A percentile compares a stretch with the other conserved stretches of the same genome.
Conservation (phyloP, 345 rosid species). For the Ceriops zippeliana region DNA sequence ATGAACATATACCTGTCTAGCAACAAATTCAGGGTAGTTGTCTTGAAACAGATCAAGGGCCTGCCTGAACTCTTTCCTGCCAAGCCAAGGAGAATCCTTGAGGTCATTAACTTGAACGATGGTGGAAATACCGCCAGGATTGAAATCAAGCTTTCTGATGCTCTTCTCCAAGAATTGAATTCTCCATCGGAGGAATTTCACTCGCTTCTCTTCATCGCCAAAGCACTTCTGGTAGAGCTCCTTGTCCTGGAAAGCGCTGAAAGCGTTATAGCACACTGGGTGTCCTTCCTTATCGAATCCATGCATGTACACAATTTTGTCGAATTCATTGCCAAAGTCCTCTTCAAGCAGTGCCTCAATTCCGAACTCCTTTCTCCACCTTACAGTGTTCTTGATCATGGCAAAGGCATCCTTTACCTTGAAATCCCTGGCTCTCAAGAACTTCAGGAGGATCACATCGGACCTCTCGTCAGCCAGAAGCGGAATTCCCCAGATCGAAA, state of each 20-base stretch:
- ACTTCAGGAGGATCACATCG: conserved; percentile 46
- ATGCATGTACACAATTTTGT: conserved; percentile 32
- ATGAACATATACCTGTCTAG: conserved; percentile 33
- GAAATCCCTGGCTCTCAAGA: conserved; percentile 54
- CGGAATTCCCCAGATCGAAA: conserved; percentile 48
- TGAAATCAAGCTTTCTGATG: conserved; percentile 43
- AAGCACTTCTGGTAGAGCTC: conserved; percentile 39
- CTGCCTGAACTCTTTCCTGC: conserved; percentile 38
- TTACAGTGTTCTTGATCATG: conserved; percentile 43
- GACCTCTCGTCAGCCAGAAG: conserved; percentile 37
- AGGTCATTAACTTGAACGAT: conserved; percentile 47
- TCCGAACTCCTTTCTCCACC: conserved; percentile 47
- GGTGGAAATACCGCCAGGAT: conserved; percentile 35
- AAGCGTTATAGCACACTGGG: conserved; percentile 54
- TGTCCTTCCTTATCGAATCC: conserved; percentile 46
- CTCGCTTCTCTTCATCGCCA: conserved; percentile 42
- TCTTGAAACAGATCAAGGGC: conserved; percentile 46
- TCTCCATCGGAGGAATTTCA: conserved; percentile 46
- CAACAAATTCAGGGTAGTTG: conserved; percentile 55
- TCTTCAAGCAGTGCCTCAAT: conserved; percentile 45
- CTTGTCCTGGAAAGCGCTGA: conserved; percentile 39
- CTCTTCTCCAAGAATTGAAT: conserved; percentile 49
- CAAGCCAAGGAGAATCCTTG: conserved; percentile 48
- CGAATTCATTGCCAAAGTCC: conserved; percentile 37
- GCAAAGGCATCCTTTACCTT: conserved; percentile 49